Conservation (phyloP, 192 early-diverging fungal species). For the Coemansia sp. region DNA sequence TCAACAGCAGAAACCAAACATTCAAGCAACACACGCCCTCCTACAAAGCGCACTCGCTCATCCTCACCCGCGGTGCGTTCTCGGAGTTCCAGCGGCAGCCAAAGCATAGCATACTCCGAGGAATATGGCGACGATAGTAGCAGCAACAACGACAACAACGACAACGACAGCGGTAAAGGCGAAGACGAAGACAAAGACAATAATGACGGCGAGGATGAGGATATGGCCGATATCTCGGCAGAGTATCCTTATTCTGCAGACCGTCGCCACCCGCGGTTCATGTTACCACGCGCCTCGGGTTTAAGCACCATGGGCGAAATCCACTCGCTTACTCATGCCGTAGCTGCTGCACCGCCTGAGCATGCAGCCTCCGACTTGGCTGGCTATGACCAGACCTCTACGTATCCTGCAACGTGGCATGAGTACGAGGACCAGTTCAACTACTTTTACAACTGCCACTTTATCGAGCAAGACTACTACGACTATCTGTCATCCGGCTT, state of each 20-base stretch:
- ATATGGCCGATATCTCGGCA: neutral
- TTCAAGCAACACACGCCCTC: neutral
- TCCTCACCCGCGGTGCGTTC: neutral
- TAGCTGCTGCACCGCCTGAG: constrained; percentile 11
- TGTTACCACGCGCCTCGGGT: constrained; percentile 43
- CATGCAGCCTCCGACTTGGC: constrained; percentile 13
- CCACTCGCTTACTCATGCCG: constrained; percentile 30
- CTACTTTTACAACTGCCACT: constrained; percentile 52
- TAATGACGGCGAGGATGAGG: neutral
- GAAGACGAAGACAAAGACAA: neutral
- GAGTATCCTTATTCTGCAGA: neutral
- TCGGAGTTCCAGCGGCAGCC: neutral
- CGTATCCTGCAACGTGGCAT: constrained; percentile 45
- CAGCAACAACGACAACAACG: too few relatives aligned
- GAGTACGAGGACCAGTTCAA: constrained; percentile 54
- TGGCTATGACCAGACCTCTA: constrained; percentile 17
- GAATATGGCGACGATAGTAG: neutral
- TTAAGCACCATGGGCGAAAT: constrained; percentile 53
- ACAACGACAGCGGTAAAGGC: neutral
- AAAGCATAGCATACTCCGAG: neutral
- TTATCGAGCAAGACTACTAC: constrained; percentile 51
- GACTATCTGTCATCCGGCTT: constrained; percentile 16
- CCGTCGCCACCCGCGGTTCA: constrained; percentile 33
- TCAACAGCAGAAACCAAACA: neutral
- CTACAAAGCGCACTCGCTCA: neutral